A percentile compares a stretch with the other conserved stretches of the same genome.
phyloP scores from a whole-genome alignment of 306 rosid genomes.

The Corylus heterophylla region DNA sequence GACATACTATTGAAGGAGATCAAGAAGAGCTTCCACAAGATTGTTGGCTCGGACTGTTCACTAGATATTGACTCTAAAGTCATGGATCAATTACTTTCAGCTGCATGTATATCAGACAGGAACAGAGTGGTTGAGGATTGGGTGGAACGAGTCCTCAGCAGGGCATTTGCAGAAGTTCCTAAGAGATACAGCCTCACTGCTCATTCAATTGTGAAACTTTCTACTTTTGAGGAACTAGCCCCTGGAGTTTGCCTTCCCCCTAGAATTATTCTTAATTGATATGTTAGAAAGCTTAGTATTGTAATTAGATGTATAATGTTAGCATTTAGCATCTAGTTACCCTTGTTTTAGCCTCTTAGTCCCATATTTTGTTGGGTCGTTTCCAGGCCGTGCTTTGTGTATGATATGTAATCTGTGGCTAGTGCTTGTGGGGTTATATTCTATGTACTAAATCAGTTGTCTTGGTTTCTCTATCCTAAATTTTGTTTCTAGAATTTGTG shows the following conservation, averaged over 20 bases:
- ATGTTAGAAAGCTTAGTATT: conserved; percentile 20
- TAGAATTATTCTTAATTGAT: conserved; percentile 56
- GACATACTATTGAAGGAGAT: conserved; percentile 52
- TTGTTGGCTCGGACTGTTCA: conserved; percentile 41
- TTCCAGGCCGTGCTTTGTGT: conserved; percentile 40
- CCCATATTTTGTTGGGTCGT: conserved; percentile 52
- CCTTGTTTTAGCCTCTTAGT: conserved; percentile 43
- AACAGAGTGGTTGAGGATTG: conserved; percentile 65
- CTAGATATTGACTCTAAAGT: conserved; percentile 63
- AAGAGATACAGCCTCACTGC: conserved; percentile 45
- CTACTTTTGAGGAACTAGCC: conserved; percentile 48
- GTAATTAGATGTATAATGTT: conserved; percentile 45
- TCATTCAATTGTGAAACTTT: conserved; percentile 56
- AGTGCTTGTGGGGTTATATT: conserved; percentile 43
- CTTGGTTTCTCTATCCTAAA: conserved; percentile 18
- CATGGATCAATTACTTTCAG: conserved; percentile 71
- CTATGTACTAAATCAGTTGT: conserved; percentile 31
- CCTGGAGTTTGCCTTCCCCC: conserved; percentile 53
- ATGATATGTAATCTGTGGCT: conserved; percentile 47
- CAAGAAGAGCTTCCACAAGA: conserved; percentile 47
- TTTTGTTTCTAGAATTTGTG: conserved; percentile 29
- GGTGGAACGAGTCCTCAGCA: conserved; percentile 67
- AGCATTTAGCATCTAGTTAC: conserved; percentile 50
- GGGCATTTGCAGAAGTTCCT: conserved; percentile 57
- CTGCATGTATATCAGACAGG: conserved; percentile 56